Percentiles rank a stretch among this genome's conserved stretches.
Conservation (phyloP, 139 green algal species). For the Coccomyxa sp. region DNA sequence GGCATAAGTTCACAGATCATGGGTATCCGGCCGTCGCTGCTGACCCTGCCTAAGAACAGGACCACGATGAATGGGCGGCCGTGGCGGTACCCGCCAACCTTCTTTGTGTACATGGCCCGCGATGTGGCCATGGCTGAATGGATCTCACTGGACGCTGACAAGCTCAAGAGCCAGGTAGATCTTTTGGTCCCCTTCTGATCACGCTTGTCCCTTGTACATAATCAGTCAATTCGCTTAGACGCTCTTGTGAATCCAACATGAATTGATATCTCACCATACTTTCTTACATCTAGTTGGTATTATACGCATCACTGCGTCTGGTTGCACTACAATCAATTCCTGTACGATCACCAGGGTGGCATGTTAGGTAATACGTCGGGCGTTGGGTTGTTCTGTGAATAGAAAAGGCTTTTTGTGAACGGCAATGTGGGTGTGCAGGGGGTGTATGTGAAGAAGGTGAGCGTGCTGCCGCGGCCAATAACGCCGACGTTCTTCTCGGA, state of each 20-base stretch:
- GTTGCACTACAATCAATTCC: no score
- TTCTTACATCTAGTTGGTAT: no score
- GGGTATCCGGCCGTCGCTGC: conserved; percentile 13
- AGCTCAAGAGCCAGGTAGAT: conserved; percentile 17
- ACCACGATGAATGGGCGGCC: neutral
- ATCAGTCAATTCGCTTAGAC: no score
- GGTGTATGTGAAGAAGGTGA: conserved; percentile 12
- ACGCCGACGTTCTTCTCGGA: conserved; percentile 24
- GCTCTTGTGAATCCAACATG: no score
- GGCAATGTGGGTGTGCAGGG: conserved; percentile 11
- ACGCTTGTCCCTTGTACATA: no score
- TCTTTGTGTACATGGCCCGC: conserved; percentile 62
- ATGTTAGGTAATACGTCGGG: no score
- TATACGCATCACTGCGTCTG: no score
- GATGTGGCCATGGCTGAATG: conserved; percentile 27
- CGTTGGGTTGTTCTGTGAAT: no score
- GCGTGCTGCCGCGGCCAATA: conserved; percentile 22
- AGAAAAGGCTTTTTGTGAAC: no score
- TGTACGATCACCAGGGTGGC: no score
- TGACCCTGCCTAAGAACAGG: neutral
- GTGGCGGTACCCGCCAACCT: conserved; percentile 41
- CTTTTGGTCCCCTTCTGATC: no score
- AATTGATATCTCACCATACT: no score
- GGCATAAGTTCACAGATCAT: conserved; percentile 48
- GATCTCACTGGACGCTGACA: conserved; percentile 27